Evolutionary conservation across 441 rosid genomes (phyloP), one percentile per base, ranked within the genome.

Genomic region (Gossypium gossypioides): DNA sequence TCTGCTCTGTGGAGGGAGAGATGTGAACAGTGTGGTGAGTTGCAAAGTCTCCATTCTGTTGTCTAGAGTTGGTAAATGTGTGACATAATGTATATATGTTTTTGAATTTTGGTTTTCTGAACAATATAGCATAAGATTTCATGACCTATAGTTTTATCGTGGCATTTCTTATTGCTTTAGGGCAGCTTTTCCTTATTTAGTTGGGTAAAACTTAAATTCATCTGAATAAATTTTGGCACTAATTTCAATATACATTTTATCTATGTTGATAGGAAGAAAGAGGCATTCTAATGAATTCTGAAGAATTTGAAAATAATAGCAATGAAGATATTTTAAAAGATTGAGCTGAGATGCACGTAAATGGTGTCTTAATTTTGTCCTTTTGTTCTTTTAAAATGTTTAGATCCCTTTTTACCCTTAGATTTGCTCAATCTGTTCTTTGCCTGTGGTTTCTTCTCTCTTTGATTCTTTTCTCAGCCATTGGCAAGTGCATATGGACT

Each of bases 1-100:
- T 78, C 81, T 95, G 74, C 99, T 95, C 67, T 91, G 99, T 83
- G 99, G 99, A 55, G 99, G 99, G 75, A 88, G 98, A 69, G 99
- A 95, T 87, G 88, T 89, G 16, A 95, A 81, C 72, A 90, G 98
- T 79, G 98, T 95, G 95, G 99, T 95, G 76, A 85, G 97, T 73
- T 61, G 29, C 74, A 72, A 66, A 21, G 70, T 42, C 48, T 70
- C 1, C 50, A 9, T 44, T 71, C 40, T 71, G 1, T 34, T 40
- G 16, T 22, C 27, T 51, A 16, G 61, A 51, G 42, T 13, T 63
- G 2, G 54, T 52, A 21, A 19, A 34, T 51, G 15, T 19, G 29
- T 4, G 16, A 15, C 15, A n/a, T 68, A 0, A 50, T 58, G 25
- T 56, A 55, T 24, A 13, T 12, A 10, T 29, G 5, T 27, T 50